Evolutionary conservation across 2,329 filamentous ascomycete species (phyloP).

Genomic region (Ophiostoma sp.): DNA sequence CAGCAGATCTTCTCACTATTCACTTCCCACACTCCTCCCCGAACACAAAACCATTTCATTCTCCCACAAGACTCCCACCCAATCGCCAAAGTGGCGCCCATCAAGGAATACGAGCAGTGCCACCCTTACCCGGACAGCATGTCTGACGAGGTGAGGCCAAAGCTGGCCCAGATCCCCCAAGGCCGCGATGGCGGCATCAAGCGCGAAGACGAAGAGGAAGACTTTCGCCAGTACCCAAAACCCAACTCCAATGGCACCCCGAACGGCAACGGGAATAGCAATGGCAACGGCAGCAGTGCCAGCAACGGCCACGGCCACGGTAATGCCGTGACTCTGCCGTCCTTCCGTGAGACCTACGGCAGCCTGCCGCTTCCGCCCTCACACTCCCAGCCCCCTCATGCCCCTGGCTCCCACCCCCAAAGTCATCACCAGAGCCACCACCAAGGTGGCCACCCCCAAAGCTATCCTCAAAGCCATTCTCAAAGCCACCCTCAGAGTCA

Average conservation of each 20-base stretch:
- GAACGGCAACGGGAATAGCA: neutral
- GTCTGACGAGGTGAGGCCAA: slow-evolving; percentile 27
- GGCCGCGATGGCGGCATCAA: slow-evolving; percentile 24
- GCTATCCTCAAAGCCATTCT: neutral
- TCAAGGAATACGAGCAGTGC: slow-evolving; percentile 21
- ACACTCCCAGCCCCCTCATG: slow-evolving; percentile 13
- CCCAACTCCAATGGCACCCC: slow-evolving; percentile 6
- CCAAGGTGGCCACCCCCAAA: neutral
- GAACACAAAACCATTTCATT: neutral
- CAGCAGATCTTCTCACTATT: neutral
- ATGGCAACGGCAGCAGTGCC: neutral
- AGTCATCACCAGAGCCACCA: slow-evolving; percentile 6
- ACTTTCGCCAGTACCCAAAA: slow-evolving; percentile 23
- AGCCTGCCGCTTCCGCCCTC: slow-evolving; percentile 20
- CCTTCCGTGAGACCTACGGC: slow-evolving; percentile 27
- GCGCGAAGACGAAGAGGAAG: slow-evolving; percentile 26
- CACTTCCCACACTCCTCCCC: neutral
- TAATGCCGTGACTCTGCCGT: slow-evolving; percentile 26
- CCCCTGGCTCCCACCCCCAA: slow-evolving; percentile 13
- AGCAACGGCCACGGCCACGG: slow-evolving; percentile 11
- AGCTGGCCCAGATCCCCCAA: slow-evolving; percentile 22
- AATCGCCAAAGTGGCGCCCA: slow-evolving; percentile 26
- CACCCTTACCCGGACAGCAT: slow-evolving; percentile 23
- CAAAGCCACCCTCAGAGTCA: neutral
- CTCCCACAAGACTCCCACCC: neutral